Conservation (phyloP, 371 early-diverging fungal genomes). For the Batrachochytrium dendrobatidis region DNA sequence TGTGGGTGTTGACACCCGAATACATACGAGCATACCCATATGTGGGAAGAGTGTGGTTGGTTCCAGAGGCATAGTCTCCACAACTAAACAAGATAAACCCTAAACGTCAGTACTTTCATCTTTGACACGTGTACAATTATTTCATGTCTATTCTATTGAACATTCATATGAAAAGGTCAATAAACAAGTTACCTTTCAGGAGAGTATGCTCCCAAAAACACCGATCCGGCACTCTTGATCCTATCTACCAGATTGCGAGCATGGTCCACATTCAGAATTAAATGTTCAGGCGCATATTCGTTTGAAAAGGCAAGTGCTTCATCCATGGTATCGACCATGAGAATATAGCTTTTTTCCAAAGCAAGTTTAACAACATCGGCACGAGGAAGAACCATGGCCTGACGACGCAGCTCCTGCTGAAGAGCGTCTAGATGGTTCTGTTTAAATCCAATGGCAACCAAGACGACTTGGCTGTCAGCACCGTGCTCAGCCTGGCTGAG, state of each 20-base stretch:
- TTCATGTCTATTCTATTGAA: too few relatives aligned
- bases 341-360: slow-evolving; percentile 73
- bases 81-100: slow-evolving; percentile 47
- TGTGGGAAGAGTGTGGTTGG: slow-evolving; percentile 98
- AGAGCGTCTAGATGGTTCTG: slow-evolving; percentile 60
- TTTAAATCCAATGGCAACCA: slow-evolving; percentile 72
- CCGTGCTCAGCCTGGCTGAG: slow-evolving; percentile 97
- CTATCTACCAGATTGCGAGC: slow-evolving; percentile 55
- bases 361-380: slow-evolving; percentile 80
- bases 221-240: slow-evolving; percentile 87
- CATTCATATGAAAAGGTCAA: not conserved
- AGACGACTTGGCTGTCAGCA: slow-evolving; percentile 87
- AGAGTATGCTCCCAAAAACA: slow-evolving; percentile 92
- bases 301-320: slow-evolving; percentile 87
- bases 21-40: slow-evolving; percentile 97
- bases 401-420: slow-evolving; percentile 67
- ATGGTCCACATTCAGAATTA: slow-evolving; percentile 83
- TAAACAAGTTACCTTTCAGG: slow-evolving; percentile 69
- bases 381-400: slow-evolving; percentile 82
- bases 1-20: slow-evolving; percentile 90
- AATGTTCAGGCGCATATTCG: slow-evolving; percentile 93
- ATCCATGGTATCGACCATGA: slow-evolving; percentile 58
- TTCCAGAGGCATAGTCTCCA: slow-evolving; percentile 97
- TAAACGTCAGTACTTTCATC: not conserved
- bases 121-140: not conserved